A percentile compares a stretch with the other conserved stretches of the same genome.
phyloP scores from a whole-genome alignment of 805 yeast species.

The Nakazawaea anatomiae region DNA sequence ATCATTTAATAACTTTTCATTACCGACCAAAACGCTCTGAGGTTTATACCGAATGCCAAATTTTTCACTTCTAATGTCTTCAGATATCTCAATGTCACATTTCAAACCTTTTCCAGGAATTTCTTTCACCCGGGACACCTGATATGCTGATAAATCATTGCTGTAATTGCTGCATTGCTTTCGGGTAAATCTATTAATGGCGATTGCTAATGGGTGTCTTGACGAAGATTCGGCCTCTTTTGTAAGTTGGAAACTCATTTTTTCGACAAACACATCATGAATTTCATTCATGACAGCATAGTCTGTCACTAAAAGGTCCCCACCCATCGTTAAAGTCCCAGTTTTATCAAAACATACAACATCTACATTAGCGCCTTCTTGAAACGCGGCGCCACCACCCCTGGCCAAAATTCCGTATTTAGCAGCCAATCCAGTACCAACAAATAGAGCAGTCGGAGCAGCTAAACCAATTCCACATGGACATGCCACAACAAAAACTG shows the following conservation, averaged over 20 bases:
- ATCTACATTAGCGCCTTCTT: slow-evolving; percentile 61
- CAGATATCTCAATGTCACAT: slow-evolving; percentile 30
- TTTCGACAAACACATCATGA: slow-evolving; percentile 12
- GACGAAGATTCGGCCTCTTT: slow-evolving; percentile 59
- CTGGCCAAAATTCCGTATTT: slow-evolving; percentile 68
- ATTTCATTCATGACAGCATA: slow-evolving; percentile 25
- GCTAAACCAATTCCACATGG: slow-evolving; percentile 85
- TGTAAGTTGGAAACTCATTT: slow-evolving; percentile 38
- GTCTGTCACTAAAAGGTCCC: slow-evolving; percentile 53
- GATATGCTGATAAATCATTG: slow-evolving; percentile 18
- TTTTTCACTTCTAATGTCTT: slow-evolving; percentile 13
- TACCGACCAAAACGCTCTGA: slow-evolving; percentile 45
- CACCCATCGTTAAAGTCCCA: slow-evolving; percentile 66
- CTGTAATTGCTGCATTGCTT: slow-evolving; percentile 3
- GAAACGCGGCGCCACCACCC: slow-evolving; percentile 81
- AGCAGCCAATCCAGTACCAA: slow-evolving; percentile 76
- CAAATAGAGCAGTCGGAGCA: slow-evolving; percentile 79
- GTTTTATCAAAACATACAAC: slow-evolving; percentile 75
- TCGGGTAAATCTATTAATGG: slow-evolving; percentile 40
- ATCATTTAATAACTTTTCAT: slow-evolving; percentile 52
- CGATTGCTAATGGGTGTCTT: slow-evolving; percentile 62
- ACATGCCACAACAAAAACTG: slow-evolving; percentile 79
- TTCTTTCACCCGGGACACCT: slow-evolving; percentile 43
- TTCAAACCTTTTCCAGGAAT: slow-evolving; percentile 56
- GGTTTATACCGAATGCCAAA: slow-evolving; percentile 30